Evolutionary conservation across 192 early-diverging fungal species (phyloP), one percentile per base, ranked within the genome.

Genomic region (Coemansia sp.): DNA sequence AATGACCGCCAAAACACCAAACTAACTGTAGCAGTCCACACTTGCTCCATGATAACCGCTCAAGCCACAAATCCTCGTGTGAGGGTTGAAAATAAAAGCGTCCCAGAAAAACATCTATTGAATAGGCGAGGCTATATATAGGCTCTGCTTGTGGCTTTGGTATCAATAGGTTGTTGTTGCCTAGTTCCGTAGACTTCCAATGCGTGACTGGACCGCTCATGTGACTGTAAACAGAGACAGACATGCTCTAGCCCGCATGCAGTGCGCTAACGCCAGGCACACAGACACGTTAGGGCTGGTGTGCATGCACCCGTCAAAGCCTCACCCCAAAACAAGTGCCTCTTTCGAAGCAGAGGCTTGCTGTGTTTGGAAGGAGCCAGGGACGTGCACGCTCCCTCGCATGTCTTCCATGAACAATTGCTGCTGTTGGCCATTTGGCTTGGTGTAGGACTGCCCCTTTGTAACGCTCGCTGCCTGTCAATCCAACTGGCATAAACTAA

Each of bases 401-500:
- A 59, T 34, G 55, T 59, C 55, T n/a, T 59, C 31, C 18, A 33
- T 33, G 31, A 59, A 59, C 55, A 59, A 59, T 59, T 34, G 55
- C 55, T 18, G 16, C 55, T 3, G 47, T 6, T 22, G n/a, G 47
- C 20, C 20, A 51, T 22, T n/a, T 51, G 10, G 47, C 47, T 51
- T 51, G 47, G 47, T 22, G 47, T 22, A 51, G 20, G 47, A 22
- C 11, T 7, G 20, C 47, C 47, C 47, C 47, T 51, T 51, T 51
- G 47, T 51, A 20, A 20, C 47, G 47, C 18, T 22, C 20, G 0
- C 22, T 43, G 42, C 42, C 42, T 15, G 42, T 43, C 42, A 43
- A 43, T 43, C 42, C 42, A 43, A 1, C n/a, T 22, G 54, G 54
- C 54, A 13, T 16, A 13, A 57, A 57, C 29, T 20, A 57, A 33